Percentiles rank a stretch among this genome's conserved stretches.
phyloP scores from a whole-genome alignment of 78 protist genomes.

The Dictyostelium firmibasis region DNA sequence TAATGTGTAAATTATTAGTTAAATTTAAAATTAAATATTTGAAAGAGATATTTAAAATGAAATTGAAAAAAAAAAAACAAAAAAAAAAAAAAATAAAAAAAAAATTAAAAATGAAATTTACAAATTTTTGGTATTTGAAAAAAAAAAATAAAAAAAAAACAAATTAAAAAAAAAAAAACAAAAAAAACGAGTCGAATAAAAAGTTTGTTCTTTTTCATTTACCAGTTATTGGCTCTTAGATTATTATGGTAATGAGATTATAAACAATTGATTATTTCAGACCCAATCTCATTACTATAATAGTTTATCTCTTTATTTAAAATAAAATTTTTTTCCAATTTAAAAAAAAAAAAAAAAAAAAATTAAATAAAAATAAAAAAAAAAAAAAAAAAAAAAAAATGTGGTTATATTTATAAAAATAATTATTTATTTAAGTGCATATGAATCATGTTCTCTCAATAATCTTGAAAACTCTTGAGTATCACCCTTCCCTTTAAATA shows the following conservation, averaged over 20 bases:
- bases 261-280: background rate
- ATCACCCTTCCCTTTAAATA: background rate
- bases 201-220: too few relatives aligned
- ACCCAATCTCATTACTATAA: background rate
- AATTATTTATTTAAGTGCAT: background rate
- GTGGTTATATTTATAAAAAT: background rate
- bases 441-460: background rate
- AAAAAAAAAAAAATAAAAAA: background rate
- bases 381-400: background rate
- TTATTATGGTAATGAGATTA: background rate
- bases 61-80: background rate
- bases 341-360: background rate
- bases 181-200: background rate
- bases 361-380: background rate
- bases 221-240: background rate
- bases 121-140: background rate
- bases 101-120: background rate
- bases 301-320: background rate
- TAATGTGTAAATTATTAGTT: too few relatives aligned
- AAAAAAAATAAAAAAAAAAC: background rate
- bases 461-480: constrained; percentile 21
- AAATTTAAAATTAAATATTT: background rate
- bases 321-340: background rate
- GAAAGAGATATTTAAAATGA: background rate
- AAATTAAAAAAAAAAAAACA: background rate